phyloP scores from a whole-genome alignment of 805 yeast species.

The Metschnikowia anglica region DNA sequence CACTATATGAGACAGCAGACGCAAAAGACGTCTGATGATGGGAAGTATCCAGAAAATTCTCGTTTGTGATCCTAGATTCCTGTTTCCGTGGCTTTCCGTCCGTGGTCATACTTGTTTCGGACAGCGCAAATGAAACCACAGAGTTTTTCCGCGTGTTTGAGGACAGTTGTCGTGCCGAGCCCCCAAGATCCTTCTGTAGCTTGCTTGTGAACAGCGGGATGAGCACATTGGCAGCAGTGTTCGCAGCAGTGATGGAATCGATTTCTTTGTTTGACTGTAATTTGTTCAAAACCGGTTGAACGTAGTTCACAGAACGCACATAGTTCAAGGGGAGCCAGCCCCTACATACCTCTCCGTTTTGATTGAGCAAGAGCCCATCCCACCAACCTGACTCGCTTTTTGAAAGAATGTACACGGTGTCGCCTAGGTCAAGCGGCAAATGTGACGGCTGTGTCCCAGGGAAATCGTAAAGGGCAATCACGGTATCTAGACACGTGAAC shows the following conservation, averaged over 20 bases:
- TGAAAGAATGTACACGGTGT: conserved; percentile 64
- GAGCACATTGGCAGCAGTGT: conserved; percentile 46
- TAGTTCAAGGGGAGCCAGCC: conserved; percentile 86
- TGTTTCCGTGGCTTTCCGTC: conserved; percentile 16
- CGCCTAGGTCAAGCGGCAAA: conserved; percentile 60
- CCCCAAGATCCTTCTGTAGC: conserved; percentile 35
- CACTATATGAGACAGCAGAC: conserved; percentile 11
- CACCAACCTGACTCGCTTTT: conserved; percentile 77
- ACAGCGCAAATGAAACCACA: conserved; percentile 49
- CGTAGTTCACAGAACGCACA: conserved; percentile 48
- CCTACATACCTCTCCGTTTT: conserved; percentile 45
- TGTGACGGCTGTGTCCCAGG: conserved; percentile 52
- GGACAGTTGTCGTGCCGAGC: conserved; percentile 33
- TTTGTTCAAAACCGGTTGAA: conserved; percentile 40
- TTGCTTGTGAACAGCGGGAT: conserved; percentile 41
- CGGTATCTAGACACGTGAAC: conserved; percentile 52
- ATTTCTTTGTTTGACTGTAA: conserved; percentile 40
- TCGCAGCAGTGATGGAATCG: conserved; percentile 45
- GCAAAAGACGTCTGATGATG: conserved; percentile 16
- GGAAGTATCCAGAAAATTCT: not conserved
- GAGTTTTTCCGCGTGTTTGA: conserved; percentile 47
- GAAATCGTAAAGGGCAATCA: conserved; percentile 56
- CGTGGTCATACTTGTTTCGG: conserved; percentile 37
- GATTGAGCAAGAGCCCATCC: conserved; percentile 62
- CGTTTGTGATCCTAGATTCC: conserved; percentile 1